Evolutionary conservation across 345 rosid genomes (phyloP), one percentile per base, ranked within the genome.

Genomic region (Combretum micranthum): DNA sequence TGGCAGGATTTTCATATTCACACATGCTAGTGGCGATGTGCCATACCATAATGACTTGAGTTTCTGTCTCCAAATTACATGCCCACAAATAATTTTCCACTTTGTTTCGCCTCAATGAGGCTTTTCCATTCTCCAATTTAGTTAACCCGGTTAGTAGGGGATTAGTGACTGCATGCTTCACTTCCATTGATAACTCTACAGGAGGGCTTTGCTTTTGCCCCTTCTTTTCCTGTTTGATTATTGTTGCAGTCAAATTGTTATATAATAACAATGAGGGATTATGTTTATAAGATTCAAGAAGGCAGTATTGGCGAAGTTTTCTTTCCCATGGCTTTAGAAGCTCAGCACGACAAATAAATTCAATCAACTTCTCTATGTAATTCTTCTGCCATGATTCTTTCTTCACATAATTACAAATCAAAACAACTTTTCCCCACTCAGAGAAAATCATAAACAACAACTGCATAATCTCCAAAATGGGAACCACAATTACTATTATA

Each of bases 251-350:
- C 5, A 15, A 4, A 2, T 2, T 6, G 10, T 55, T 55, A 15
- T n/a, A 18, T 44, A 55, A n/a, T 26, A 18, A 42, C 15, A 11
- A 2, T 13, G 12, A 55, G 43, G 47, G 59, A 9, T 23, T 10
- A 20, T 42, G 13, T 4, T 4, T 15, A 15, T 8, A 55, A 0
- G 22, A 42, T 20, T 55, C 0, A 13, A 55, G 47, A 23, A 55
- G 42, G 14, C 23, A 55, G 25, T 19, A 55, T 4, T 55, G 59
- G 20, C 2, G 59, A 13, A 55, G 42, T 20, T 42, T 55, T 42
- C 25, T 17, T 37, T 55, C 44, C 68, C 46, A 55, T 16, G 61
- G 68, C 17, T 63, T 55, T 20, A 23, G 16, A 44, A 19, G 42
- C 1, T 0, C 12, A 20, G 42, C 16, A 9, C 47, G 0, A 8